Conservation (phyloP, 495 filamentous ascomycete species). For the Viridothelium virens region DNA sequence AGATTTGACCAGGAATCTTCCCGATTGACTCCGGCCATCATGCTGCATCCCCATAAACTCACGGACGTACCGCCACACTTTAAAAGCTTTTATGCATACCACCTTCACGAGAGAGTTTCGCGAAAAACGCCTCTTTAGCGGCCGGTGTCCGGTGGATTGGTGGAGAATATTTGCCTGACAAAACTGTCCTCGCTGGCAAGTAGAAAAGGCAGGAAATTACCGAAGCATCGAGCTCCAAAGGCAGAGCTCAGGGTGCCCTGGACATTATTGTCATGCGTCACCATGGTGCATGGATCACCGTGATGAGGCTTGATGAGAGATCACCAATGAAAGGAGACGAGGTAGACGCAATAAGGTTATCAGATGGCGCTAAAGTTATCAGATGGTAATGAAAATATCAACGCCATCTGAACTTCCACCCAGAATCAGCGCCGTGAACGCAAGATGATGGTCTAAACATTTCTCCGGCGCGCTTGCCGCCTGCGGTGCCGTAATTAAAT, state of each 20-base stretch:
- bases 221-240: too few species aligned
- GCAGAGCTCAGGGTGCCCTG: background rate
- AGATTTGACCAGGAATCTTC: constrained; percentile 3
- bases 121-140: background rate
- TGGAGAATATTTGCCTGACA: background rate
- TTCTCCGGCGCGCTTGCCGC: background rate
- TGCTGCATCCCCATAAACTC: background rate
- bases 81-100: background rate
- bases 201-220: background rate
- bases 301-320: background rate
- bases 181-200: background rate
- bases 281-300: background rate
- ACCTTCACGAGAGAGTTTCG: background rate
- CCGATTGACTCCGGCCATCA: constrained; percentile 6
- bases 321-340: background rate
- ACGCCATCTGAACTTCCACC: background rate
- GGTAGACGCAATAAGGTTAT: constrained; percentile 10
- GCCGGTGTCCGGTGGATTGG: background rate
- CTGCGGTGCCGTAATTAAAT: background rate
- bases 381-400: constrained; percentile 8
- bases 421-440: background rate
- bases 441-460: background rate
- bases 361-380: constrained; percentile 12
- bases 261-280: background rate
- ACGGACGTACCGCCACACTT: background rate